phyloP scores from a whole-genome alignment of 2,329 filamentous ascomycete species.

The Pestalotiopsis sp. region DNA sequence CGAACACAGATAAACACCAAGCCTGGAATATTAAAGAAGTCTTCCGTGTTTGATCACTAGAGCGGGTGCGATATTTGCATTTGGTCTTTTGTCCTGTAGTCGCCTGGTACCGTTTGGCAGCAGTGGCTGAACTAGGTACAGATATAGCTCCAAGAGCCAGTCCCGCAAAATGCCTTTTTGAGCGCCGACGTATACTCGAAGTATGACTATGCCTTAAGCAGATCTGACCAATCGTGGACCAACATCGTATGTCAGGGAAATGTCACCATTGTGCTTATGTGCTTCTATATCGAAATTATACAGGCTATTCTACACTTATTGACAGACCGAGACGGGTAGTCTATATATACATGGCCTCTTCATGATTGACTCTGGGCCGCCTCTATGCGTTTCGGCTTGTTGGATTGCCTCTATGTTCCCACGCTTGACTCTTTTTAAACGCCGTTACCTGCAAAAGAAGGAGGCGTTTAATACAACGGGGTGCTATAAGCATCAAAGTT shows the following conservation, averaged over 20 bases:
- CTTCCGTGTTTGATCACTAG: neutral
- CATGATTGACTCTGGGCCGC: neutral
- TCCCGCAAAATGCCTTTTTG: no score
- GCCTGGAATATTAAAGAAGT: neutral
- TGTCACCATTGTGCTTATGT: neutral
- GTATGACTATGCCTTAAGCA: no score
- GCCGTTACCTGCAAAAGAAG: neutral
- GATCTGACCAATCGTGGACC: no score
- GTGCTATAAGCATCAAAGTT: constrained; percentile 18
- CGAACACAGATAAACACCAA: neutral
- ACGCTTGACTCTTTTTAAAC: neutral
- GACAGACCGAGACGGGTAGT: neutral
- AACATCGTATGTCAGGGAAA: neutral
- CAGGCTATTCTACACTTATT: neutral
- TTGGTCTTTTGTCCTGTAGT: neutral
- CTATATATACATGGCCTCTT: neutral
- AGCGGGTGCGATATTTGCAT: no score
- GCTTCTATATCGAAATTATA: neutral
- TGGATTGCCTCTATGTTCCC: neutral
- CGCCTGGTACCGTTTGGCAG: no score
- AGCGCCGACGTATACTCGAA: no score
- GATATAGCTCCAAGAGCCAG: no score
- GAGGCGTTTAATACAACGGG: neutral
- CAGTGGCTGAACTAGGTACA: no score
- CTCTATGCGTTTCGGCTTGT: neutral